Evolutionary conservation across 495 filamentous ascomycete species (phyloP).

Genomic region (Penicillium diatomitis): DNA sequence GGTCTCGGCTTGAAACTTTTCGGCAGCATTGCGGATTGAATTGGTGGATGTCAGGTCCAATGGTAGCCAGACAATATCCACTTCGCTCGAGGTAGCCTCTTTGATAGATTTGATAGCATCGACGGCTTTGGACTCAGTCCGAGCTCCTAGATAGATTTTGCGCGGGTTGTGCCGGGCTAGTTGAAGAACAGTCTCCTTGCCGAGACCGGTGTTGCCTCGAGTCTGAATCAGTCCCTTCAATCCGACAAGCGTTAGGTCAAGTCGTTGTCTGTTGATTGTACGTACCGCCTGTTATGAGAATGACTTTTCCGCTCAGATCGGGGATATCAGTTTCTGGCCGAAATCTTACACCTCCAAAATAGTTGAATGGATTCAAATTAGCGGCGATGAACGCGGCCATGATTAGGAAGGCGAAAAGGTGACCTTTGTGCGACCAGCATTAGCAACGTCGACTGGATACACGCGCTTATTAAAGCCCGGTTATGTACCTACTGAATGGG

Average conservation of each 20-base stretch:
- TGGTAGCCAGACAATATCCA: slow-evolving; percentile 31
- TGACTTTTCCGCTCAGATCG: slow-evolving; percentile 41
- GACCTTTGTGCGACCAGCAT: too few relatives aligned
- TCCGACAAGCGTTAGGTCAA: not conserved
- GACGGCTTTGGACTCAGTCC: slow-evolving; percentile 22
- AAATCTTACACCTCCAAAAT: slow-evolving; percentile 23
- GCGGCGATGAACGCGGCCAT: slow-evolving; percentile 18
- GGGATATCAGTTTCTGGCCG: slow-evolving; percentile 42
- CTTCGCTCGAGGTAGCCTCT: slow-evolving; percentile 8
- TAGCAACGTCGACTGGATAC: too few relatives aligned
- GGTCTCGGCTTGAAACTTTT: slow-evolving; percentile 36
- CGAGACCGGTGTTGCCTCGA: slow-evolving; percentile 48
- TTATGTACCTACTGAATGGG: too few relatives aligned
- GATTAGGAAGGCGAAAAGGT: not conserved
- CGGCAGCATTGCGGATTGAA: slow-evolving; percentile 44
- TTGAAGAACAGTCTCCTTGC: slow-evolving; percentile 44
- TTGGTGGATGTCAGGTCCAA: slow-evolving; percentile 36
- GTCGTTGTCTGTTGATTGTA: slow-evolving; percentile 1
- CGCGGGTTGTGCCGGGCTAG: slow-evolving; percentile 46
- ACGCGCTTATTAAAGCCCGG: too few relatives aligned
- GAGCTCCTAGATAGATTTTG: slow-evolving; percentile 44
- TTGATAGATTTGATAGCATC: slow-evolving; percentile 18
- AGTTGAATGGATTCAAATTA: slow-evolving; percentile 17
- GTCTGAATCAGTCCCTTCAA: not conserved
- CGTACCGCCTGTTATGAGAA: slow-evolving; percentile 50